phyloP scores from a whole-genome alignment of 345 rosid genomes.

The Pistacia integerrima region DNA sequence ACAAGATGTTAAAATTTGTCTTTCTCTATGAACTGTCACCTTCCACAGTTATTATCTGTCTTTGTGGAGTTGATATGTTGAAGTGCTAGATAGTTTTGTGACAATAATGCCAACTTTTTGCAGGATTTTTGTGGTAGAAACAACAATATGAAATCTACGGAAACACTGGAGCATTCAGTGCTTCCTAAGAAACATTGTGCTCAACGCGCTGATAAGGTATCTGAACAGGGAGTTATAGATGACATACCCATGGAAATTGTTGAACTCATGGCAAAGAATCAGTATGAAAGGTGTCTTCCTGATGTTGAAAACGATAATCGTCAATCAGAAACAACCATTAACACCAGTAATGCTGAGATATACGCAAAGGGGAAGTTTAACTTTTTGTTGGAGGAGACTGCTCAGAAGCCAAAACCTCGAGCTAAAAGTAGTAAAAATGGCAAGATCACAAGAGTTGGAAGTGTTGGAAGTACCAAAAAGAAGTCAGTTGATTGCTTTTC shows the following conservation, averaged over 20 bases:
- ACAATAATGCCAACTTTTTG: slow-evolving; percentile 24
- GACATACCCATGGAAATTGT: slow-evolving; percentile 96
- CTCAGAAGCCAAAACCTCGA: slow-evolving; percentile 40
- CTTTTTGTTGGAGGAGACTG: slow-evolving; percentile 44
- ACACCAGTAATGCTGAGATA: slow-evolving; percentile 32
- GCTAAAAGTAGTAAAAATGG: slow-evolving; percentile 47
- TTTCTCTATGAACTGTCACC: background rate
- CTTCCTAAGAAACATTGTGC: slow-evolving; percentile 32
- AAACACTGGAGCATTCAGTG: slow-evolving; percentile 37
- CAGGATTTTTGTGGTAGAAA: slow-evolving; percentile 59
- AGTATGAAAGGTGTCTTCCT: slow-evolving; percentile 81
- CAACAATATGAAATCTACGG: slow-evolving; percentile 44
- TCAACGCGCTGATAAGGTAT: slow-evolving; percentile 39
- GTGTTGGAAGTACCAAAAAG: slow-evolving; percentile 30
- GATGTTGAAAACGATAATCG: slow-evolving; percentile 54
- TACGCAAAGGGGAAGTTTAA: slow-evolving; percentile 36
- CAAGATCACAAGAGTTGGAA: slow-evolving; percentile 31
- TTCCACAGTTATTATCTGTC: background rate
- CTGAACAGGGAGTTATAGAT: slow-evolving; percentile 63
- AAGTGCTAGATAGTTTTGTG: slow-evolving; percentile 14
- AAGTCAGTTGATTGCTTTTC: slow-evolving; percentile 49
- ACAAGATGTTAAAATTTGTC: too few species aligned
- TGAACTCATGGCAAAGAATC: slow-evolving; percentile 92
- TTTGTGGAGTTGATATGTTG: background rate
- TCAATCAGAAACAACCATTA: slow-evolving; percentile 36